A percentile compares a stretch with the other conserved stretches of the same genome.
Evolutionary conservation across 805 yeast genomes (phyloP).

Genomic region (Sungouiozyma ichnusensis): DNA sequence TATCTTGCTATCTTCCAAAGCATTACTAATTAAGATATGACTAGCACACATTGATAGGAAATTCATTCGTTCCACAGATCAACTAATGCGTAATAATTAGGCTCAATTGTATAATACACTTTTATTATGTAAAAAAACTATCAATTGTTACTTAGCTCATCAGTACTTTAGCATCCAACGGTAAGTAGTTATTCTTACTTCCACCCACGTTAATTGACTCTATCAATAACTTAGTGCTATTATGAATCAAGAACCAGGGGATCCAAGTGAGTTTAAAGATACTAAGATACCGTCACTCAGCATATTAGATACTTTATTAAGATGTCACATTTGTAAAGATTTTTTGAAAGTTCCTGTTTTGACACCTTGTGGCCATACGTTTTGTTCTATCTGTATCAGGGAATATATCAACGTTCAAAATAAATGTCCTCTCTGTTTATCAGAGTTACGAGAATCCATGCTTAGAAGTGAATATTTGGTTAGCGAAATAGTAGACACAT

Average conservation of each 20-base stretch:
- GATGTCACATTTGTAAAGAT: slow-evolving; percentile 88
- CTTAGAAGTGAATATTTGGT: slow-evolving; percentile 55
- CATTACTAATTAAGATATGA: neutral
- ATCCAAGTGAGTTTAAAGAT: slow-evolving; percentile 60
- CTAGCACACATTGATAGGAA: no score
- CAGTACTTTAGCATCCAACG: neutral
- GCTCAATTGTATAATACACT: no score
- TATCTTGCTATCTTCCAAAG: neutral
- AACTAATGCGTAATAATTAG: no score
- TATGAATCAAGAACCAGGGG: slow-evolving; percentile 31
- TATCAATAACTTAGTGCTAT: no score
- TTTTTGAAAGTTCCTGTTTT: slow-evolving; percentile 68
- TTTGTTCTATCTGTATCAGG: slow-evolving; percentile 80
- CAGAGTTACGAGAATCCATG: slow-evolving; percentile 58
- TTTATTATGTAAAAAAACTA: neutral
- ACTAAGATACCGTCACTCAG: slow-evolving; percentile 46
- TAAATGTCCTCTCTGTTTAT: slow-evolving; percentile 70
- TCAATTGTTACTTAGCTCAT: neutral
- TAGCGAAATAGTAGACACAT: slow-evolving; percentile 60
- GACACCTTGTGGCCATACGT: slow-evolving; percentile 80
- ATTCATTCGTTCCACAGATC: no score
- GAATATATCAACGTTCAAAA: slow-evolving; percentile 49
- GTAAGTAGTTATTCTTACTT: no score
- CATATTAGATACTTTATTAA: slow-evolving; percentile 55
- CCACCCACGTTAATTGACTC: no score